Conservation (phyloP, 495 filamentous ascomycete species). For the Xeromyces bisporus region DNA sequence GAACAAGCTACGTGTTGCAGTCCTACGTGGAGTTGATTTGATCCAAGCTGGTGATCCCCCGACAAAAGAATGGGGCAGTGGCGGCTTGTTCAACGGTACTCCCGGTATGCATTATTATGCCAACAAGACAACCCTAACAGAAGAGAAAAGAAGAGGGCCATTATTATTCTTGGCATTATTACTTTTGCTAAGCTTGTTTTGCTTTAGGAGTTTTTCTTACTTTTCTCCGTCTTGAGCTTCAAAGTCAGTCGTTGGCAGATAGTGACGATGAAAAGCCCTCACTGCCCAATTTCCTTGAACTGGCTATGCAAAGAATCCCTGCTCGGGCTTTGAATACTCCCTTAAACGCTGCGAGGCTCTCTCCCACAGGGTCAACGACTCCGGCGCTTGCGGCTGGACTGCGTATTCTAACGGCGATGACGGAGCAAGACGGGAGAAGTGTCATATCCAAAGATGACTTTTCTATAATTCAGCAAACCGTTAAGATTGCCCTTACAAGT, state of each 20-base stretch:
- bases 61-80: constrained; percentile 9
- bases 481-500: constrained; percentile 18
- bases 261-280: constrained; percentile 1
- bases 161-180: too few relatives aligned
- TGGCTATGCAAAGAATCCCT: constrained; percentile 17
- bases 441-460: constrained; percentile 11
- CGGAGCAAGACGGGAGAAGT: constrained; percentile 1
- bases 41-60: constrained; percentile 11
- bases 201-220: constrained; percentile 21
- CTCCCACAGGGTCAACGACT: constrained; percentile 16
- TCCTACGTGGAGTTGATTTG: constrained; percentile 13
- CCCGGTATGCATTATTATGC: constrained; percentile 12
- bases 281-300: constrained; percentile 10
- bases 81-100: constrained; percentile 15
- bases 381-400: constrained; percentile 13
- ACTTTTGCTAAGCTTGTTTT: too few relatives aligned
- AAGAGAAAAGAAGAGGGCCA: not conserved
- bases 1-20: constrained; percentile 13
- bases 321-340: constrained; percentile 11
- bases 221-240: constrained; percentile 22
- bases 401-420: constrained; percentile 10
- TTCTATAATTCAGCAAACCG: constrained; percentile 12
- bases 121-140: constrained; percentile 1
- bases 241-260: constrained; percentile 10
- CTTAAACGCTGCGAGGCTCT: constrained; percentile 15